A percentile compares a stretch with the other conserved stretches of the same genome.
Evolutionary conservation across 495 filamentous ascomycete genomes (phyloP).

Genomic region (Collariella sp.): DNA sequence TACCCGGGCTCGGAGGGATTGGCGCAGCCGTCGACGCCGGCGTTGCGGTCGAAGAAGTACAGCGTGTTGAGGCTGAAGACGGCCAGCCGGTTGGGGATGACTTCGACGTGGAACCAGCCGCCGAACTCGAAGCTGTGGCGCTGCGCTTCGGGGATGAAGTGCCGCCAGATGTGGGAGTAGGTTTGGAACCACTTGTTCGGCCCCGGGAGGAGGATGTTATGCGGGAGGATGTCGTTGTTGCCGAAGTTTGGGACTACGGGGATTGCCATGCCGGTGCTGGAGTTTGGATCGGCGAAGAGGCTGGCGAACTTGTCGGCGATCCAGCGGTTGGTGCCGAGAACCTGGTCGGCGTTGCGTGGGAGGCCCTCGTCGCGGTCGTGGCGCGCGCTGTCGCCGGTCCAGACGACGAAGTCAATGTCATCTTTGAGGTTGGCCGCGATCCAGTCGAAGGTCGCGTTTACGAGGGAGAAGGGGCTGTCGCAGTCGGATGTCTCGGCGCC

Average conservation of each 20-base stretch:
- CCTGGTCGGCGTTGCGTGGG: slow-evolving; percentile 64
- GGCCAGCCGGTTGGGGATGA: slow-evolving; percentile 75
- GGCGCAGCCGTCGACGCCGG: slow-evolving; percentile 82
- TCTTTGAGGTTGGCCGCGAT: slow-evolving; percentile 76
- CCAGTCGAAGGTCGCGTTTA: slow-evolving; percentile 91
- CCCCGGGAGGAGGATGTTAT: slow-evolving; percentile 83
- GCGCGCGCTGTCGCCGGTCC: slow-evolving; percentile 93
- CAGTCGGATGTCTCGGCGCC: slow-evolving; percentile 82
- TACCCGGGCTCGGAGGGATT: slow-evolving; percentile 72
- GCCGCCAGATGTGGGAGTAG: slow-evolving; percentile 66
- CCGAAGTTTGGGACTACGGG: slow-evolving; percentile 86
- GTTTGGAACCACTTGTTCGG: slow-evolving; percentile 75
- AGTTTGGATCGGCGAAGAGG: slow-evolving; percentile 49
- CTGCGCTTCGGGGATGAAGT: slow-evolving; percentile 89
- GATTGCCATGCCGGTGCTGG: slow-evolving; percentile 50
- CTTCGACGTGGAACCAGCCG: slow-evolving; percentile 90
- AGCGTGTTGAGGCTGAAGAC: slow-evolving; percentile 95
- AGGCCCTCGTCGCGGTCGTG: slow-evolving; percentile 87
- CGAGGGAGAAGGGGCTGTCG: slow-evolving; percentile 69
- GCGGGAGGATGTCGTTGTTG: slow-evolving; percentile 95
- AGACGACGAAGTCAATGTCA: slow-evolving; percentile 87
- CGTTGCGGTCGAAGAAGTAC: slow-evolving; percentile 91
- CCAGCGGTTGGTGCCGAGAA: slow-evolving; percentile 63
- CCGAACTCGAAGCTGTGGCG: slow-evolving; percentile 85
- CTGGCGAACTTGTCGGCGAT: slow-evolving; percentile 69